These are phyloP conservation scores for Hypoxylon subgilvum DNA, from an alignment of 495 filamentous ascomycete species.

Conservation along the genomic window DNA sequence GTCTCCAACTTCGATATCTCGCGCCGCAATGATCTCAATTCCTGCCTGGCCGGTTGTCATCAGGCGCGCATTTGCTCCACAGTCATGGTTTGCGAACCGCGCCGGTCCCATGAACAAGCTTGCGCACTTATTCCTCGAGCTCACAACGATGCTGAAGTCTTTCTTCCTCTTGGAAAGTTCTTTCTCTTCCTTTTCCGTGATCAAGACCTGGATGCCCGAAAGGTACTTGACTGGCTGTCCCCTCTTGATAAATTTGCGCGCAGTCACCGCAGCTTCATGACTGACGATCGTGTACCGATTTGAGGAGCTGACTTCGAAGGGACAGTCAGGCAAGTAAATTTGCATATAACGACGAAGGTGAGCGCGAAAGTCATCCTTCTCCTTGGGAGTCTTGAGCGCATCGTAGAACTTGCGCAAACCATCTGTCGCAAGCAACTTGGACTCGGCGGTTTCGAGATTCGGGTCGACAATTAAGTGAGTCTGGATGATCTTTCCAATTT, in stretches of 20 bases:
- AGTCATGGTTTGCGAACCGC: slow-evolving; percentile 97
- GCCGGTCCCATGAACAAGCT: slow-evolving; percentile 93
- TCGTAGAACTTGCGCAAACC: slow-evolving; percentile 75
- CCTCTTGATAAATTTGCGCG: slow-evolving; percentile 74
- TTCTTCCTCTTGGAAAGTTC: slow-evolving; percentile 76
- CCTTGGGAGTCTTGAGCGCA: slow-evolving; percentile 71
- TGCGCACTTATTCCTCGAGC: slow-evolving; percentile 83
- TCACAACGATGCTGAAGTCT: slow-evolving; percentile 96
- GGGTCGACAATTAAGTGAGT: slow-evolving; percentile 76
- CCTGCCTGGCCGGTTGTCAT: slow-evolving; percentile 81
- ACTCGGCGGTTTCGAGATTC: slow-evolving; percentile 70
- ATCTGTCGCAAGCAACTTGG: slow-evolving; percentile 70
- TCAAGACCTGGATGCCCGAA: slow-evolving; percentile 82
- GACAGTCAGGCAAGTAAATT: slow-evolving; percentile 89
- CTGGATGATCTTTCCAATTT: slow-evolving; percentile 78
- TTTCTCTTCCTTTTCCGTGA: slow-evolving; percentile 88
- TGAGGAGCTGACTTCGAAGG: slow-evolving; percentile 91
- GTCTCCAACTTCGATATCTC: slow-evolving; percentile 82
- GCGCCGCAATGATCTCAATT: slow-evolving; percentile 82
- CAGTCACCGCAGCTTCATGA: slow-evolving; percentile 87
- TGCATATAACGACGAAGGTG: slow-evolving; percentile 91
- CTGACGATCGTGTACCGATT: slow-evolving; percentile 93
- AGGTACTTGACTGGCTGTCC: slow-evolving; percentile 91
- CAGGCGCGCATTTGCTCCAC: slow-evolving; percentile 86
- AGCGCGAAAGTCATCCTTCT: slow-evolving; percentile 84